A percentile compares a stretch with the other conserved stretches of the same genome.
These are phyloP conservation scores for Carex myosuroides DNA, from an alignment of 176 grass and related monocot genomes.

Conservation along the genomic window DNA sequence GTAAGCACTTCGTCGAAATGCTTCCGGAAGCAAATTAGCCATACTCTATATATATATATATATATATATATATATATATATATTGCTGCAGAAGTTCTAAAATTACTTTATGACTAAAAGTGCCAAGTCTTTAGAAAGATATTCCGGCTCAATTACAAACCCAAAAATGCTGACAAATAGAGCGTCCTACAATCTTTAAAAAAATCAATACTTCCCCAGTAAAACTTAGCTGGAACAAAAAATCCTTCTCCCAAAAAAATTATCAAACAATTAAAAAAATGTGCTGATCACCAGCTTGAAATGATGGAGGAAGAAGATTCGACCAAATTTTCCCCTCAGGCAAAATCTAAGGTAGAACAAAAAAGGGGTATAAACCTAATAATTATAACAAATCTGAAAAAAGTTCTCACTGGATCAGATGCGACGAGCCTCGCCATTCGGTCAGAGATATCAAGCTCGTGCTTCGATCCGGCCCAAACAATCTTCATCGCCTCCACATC, in stretches of 20 bases:
- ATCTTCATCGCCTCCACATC: conserved; percentile 88
- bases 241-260: neutral
- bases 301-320: neutral
- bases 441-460: conserved; percentile 63
- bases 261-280: neutral
- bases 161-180: neutral
- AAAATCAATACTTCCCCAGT: neutral
- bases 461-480: conserved; percentile 86
- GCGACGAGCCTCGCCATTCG: conserved; percentile 90
- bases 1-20: too few species aligned
- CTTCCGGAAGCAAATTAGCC: too few species aligned
- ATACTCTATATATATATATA: too few species aligned
- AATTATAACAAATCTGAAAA: neutral
- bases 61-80: too few species aligned
- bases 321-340: neutral
- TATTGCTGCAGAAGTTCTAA: neutral
- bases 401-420: conserved; percentile 58
- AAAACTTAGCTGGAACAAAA: neutral
- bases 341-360: neutral
- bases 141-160: neutral
- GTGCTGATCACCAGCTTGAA: neutral
- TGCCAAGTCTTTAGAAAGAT: neutral
- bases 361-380: neutral
- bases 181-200: neutral
- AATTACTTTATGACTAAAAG: neutral